Percentiles rank a stretch among this genome's conserved stretches.
phyloP scores from a whole-genome alignment of 345 rosid genomes.

The Eucalyptus coolabah region DNA sequence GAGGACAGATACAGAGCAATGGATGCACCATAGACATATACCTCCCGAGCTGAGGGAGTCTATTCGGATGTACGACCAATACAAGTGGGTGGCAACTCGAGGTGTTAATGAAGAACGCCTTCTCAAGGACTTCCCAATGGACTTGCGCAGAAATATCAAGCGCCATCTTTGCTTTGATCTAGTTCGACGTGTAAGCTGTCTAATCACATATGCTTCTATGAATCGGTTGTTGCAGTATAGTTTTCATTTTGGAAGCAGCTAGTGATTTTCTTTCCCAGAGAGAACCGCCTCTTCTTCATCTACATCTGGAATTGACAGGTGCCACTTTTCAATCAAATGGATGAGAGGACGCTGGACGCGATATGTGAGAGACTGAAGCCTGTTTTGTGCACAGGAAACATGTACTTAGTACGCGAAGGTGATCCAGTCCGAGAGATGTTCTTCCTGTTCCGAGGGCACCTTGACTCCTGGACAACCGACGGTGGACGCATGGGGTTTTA shows the following conservation, averaged over 20 bases:
- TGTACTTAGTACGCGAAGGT: constrained; percentile 6
- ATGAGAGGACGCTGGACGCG: constrained; percentile 3
- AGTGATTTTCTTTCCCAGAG: neutral
- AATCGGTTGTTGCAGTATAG: neutral
- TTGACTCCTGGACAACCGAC: constrained; percentile 3
- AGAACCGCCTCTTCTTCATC: neutral
- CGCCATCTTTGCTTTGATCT: constrained; percentile 70
- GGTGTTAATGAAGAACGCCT: constrained; percentile 65
- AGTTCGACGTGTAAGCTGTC: constrained; percentile 54
- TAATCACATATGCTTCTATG: neutral
- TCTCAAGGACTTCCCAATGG: constrained; percentile 38
- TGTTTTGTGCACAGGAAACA: neutral
- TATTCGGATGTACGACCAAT: constrained; percentile 42
- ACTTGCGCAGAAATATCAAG: constrained; percentile 64
- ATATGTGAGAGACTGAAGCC: constrained; percentile 14
- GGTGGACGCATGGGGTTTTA: constrained; percentile 12
- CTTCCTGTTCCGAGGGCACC: constrained; percentile 13
- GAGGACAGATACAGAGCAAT: constrained; percentile 25
- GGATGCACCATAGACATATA: constrained; percentile 37
- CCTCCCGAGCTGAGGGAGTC: constrained; percentile 36
- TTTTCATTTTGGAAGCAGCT: neutral
- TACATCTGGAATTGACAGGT: neutral
- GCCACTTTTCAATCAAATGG: constrained; percentile 10
- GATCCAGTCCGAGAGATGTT: constrained; percentile 15
- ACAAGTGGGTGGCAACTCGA: constrained; percentile 64